A percentile compares a stretch with the other conserved stretches of the same genome.
phyloP scores from a whole-genome alignment of 441 rosid species.

The Brassica balearica region DNA sequence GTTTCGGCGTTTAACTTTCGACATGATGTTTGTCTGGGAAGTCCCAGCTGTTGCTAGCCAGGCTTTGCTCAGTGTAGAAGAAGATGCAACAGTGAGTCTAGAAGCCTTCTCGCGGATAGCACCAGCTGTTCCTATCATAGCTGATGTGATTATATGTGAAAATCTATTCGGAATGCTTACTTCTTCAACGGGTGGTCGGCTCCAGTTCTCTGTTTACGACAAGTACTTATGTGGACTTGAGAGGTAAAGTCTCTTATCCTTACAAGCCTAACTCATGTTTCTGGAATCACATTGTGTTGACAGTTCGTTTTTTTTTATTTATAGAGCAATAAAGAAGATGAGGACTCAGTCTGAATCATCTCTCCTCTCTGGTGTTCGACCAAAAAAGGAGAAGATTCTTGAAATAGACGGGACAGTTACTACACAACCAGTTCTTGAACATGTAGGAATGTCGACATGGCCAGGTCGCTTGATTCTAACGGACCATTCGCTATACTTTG shows the following conservation, averaged over 20 bases:
- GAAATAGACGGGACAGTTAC: constrained; percentile 94
- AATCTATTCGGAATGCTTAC: constrained; percentile 83
- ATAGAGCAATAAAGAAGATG: constrained; percentile 80
- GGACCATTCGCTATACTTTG: constrained; percentile 88
- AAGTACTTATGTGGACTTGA: constrained; percentile 79
- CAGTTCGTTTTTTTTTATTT: constrained; percentile 12
- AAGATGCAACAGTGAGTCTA: constrained; percentile 72
- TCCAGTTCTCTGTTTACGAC: constrained; percentile 73
- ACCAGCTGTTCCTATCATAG: constrained; percentile 81
- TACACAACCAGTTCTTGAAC: constrained; percentile 95
- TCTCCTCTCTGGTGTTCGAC: constrained; percentile 70
- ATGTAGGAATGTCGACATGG: constrained; percentile 94
- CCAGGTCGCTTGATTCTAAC: constrained; percentile 89
- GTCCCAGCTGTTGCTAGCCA: constrained; percentile 69
- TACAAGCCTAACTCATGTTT: background rate
- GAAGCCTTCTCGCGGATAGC: constrained; percentile 90
- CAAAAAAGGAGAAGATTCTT: constrained; percentile 72
- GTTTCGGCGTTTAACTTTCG: constrained; percentile 79
- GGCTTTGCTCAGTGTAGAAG: constrained; percentile 69
- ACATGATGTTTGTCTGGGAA: constrained; percentile 98
- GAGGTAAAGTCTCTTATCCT: constrained; percentile 52
- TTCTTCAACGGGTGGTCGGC: constrained; percentile 63
- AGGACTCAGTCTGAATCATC: constrained; percentile 86
- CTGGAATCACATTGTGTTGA: background rate
- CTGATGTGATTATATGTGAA: constrained; percentile 77